Percentiles rank a stretch among this genome's conserved stretches.
phyloP scores from a whole-genome alignment of 2,329 filamentous ascomycete species.

The Graphium sp. region DNA sequence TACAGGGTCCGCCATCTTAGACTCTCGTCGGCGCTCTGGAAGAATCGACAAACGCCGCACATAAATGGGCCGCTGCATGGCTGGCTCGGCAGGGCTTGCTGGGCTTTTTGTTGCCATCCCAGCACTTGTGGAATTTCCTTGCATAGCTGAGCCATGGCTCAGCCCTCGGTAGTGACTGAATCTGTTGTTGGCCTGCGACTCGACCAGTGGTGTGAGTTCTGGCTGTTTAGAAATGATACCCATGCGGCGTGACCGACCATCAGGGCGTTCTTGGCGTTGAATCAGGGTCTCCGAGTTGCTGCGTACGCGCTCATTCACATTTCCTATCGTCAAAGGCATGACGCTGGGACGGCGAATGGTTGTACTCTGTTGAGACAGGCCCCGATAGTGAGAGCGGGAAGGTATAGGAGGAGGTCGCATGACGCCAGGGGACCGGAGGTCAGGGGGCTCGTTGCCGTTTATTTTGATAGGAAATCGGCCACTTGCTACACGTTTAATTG shows the following conservation, averaged over 20 bases:
- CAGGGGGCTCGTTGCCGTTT: slow-evolving; percentile 52
- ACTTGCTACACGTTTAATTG: slow-evolving; percentile 41
- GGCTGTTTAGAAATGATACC: slow-evolving; percentile 44
- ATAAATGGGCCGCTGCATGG: slow-evolving; percentile 41
- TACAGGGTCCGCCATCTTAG: slow-evolving; percentile 41
- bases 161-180: slow-evolving; percentile 51
- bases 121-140: slow-evolving; percentile 22
- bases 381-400: slow-evolving; percentile 64
- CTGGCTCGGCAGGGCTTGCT: slow-evolving; percentile 40
- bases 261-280: slow-evolving; percentile 30
- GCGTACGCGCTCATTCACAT: slow-evolving; percentile 47
- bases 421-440: slow-evolving; percentile 50
- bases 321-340: slow-evolving; percentile 55
- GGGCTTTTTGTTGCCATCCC: slow-evolving; percentile 29
- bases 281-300: slow-evolving; percentile 48
- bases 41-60: slow-evolving; percentile 46
- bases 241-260: slow-evolving; percentile 44
- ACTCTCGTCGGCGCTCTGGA: slow-evolving; percentile 46
- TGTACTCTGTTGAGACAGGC: slow-evolving; percentile 50
- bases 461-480: slow-evolving; percentile 55
- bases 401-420: slow-evolving; percentile 57
- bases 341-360: slow-evolving; percentile 52
- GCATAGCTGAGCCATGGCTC: slow-evolving; percentile 54
- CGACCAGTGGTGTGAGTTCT: slow-evolving; percentile 45
- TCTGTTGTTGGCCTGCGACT: slow-evolving; percentile 43